These are phyloP conservation scores for Yarrowia alimentaria DNA, from an alignment of 805 yeast species.

Conservation along the genomic window DNA sequence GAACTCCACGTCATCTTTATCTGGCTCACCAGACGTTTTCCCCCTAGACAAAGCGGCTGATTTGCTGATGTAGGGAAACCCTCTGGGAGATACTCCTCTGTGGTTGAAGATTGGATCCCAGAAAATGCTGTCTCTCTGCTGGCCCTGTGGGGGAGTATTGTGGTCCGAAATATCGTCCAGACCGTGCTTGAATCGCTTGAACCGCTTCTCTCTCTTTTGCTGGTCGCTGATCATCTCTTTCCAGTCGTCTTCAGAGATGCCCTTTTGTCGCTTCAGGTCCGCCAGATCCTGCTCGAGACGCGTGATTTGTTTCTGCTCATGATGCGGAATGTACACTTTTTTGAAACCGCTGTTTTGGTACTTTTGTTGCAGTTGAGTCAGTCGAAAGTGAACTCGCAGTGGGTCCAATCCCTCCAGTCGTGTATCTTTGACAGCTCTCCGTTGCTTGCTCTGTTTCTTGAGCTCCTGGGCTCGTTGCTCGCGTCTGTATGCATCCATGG, in stretches of 20 bases:
- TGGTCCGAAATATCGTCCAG: slow-evolving; percentile 7
- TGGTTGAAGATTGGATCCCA: slow-evolving; percentile 37
- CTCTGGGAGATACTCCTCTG: slow-evolving; percentile 37
- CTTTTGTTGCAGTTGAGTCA: slow-evolving; percentile 16
- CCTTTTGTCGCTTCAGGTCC: slow-evolving; percentile 30
- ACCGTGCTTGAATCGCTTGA: slow-evolving; percentile 11
- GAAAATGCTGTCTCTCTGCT: slow-evolving; percentile 34
- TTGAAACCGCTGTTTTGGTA: slow-evolving; percentile 24
- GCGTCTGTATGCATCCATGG: slow-evolving; percentile 17
- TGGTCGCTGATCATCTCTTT: slow-evolving; percentile 1
- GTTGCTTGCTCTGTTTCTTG: slow-evolving; percentile 11
- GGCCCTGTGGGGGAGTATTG: slow-evolving; percentile 27
- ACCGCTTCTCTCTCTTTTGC: slow-evolving; percentile 13
- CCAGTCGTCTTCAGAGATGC: slow-evolving; percentile 8
- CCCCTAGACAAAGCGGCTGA: neutral
- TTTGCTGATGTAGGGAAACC: slow-evolving; percentile 34
- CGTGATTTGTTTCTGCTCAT: slow-evolving; percentile 31
- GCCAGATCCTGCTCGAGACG: slow-evolving; percentile 31
- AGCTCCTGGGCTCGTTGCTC: slow-evolving; percentile 23
- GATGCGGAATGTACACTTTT: slow-evolving; percentile 34
- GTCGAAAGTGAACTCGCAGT: neutral
- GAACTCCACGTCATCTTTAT: neutral
- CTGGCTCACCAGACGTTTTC: neutral
- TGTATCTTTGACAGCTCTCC: neutral
- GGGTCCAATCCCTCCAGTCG: slow-evolving; percentile 21